Conservation (phyloP, 164 flowering plant genomes). For the Aristolochia fimbriata region DNA sequence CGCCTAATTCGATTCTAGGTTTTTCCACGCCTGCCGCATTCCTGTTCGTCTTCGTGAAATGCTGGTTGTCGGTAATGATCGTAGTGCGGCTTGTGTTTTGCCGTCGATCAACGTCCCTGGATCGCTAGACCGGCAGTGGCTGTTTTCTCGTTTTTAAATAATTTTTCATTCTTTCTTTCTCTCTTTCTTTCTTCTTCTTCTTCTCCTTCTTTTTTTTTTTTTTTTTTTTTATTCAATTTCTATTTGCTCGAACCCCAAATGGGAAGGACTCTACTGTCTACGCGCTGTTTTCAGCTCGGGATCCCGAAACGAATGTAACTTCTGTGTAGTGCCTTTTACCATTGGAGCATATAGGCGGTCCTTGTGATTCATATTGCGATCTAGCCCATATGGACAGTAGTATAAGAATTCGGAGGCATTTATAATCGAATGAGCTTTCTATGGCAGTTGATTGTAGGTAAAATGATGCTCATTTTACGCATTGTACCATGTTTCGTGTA, state of each 20-base stretch:
- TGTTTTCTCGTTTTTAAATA: too few relatives aligned
- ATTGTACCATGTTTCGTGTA: not conserved
- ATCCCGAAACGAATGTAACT: not conserved
- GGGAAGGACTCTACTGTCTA: not conserved
- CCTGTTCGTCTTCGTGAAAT: too few relatives aligned
- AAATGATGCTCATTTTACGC: not conserved
- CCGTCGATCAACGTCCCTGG: too few relatives aligned
- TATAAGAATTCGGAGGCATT: constrained; percentile 7
- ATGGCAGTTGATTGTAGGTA: constrained; percentile 53
- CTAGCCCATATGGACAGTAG: constrained; percentile 17
- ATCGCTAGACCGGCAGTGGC: too few relatives aligned
- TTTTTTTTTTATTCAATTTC: too few relatives aligned
- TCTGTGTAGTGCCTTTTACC: not conserved
- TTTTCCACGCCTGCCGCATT: too few relatives aligned
- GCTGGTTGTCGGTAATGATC: too few relatives aligned
- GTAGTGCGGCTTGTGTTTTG: too few relatives aligned
- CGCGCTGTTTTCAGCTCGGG: not conserved
- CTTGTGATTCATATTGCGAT: not conserved
- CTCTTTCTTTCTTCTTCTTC: too few relatives aligned
- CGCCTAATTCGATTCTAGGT: too few relatives aligned
- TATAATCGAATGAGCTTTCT: constrained; percentile 26
- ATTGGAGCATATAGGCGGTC: constrained; percentile 11
- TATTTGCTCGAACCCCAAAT: not conserved
- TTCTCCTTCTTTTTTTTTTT: too few relatives aligned
- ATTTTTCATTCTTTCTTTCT: too few relatives aligned